Evolutionary conservation across 2,329 filamentous ascomycete species (phyloP).

Genomic region (Colletotrichum higginsianum): DNA sequence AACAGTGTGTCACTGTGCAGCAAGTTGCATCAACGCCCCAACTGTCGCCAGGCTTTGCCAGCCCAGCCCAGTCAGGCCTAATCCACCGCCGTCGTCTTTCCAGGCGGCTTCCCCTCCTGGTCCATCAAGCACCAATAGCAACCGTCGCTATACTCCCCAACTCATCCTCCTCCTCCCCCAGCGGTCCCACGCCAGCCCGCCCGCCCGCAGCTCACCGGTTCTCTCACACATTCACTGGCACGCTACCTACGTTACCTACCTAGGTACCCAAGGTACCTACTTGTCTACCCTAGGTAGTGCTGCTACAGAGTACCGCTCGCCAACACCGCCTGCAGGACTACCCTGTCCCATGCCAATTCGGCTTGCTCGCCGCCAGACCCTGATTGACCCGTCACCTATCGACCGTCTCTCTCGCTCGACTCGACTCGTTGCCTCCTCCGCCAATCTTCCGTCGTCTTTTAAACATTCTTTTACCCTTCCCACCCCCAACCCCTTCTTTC

Average conservation of each 20-base stretch:
- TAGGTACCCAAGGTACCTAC: not conserved
- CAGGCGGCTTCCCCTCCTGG: not conserved
- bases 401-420: slow-evolving; percentile 13
- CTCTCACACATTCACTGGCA: slow-evolving; percentile 8
- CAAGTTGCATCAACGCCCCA: slow-evolving; percentile 36
- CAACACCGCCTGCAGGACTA: not conserved
- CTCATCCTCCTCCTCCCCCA: slow-evolving; percentile 1
- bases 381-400: slow-evolving; percentile 35
- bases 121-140: slow-evolving; percentile 11
- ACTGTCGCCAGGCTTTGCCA: slow-evolving; percentile 9
- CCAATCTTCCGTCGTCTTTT: slow-evolving; percentile 40
- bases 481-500: slow-evolving; percentile 46
- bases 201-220: slow-evolving; percentile 18
- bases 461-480: slow-evolving; percentile 50
- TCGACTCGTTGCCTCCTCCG: slow-evolving; percentile 22
- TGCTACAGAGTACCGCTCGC: not conserved
- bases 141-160: not conserved
- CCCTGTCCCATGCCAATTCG: slow-evolving; percentile 23
- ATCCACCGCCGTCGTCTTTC: slow-evolving; percentile 10
- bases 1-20: slow-evolving; percentile 42
- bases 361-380: slow-evolving; percentile 16
- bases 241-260: not conserved
- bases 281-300: too few relatives aligned
- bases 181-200: slow-evolving; percentile 11
- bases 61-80: slow-evolving; percentile 19